These are phyloP conservation scores for Magnusiomyces ingens DNA, from an alignment of 1,139 yeast species.

Conservation along the genomic window DNA sequence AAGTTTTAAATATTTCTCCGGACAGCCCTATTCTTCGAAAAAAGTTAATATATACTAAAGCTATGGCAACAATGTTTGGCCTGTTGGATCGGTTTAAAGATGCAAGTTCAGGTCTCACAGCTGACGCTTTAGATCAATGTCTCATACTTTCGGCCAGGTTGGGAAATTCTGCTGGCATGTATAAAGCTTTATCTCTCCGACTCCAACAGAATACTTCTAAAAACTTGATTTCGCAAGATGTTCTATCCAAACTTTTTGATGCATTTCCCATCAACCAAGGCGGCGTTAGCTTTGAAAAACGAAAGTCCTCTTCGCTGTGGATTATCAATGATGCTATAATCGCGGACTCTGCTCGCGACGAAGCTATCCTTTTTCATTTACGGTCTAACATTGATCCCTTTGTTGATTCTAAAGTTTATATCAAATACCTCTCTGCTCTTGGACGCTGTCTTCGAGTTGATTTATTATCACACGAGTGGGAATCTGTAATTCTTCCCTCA, in stretches of 20 bases:
- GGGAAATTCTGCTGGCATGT: conserved; percentile 30
- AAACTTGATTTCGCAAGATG: conserved; percentile 13
- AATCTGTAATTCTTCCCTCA: conserved; percentile 5
- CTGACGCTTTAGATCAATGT: conserved; percentile 27
- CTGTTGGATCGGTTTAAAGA: conserved; percentile 25
- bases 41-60: conserved; percentile 14
- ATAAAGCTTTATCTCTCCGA: conserved; percentile 25
- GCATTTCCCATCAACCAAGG: conserved; percentile 24
- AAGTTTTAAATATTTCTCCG: conserved; percentile 2
- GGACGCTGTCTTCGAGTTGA: conserved; percentile 26
- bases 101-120: conserved; percentile 22
- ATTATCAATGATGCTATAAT: conserved; percentile 23
- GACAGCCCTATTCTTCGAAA: conserved; percentile 15
- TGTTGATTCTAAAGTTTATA: conserved; percentile 15
- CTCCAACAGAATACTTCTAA: conserved; percentile 15
- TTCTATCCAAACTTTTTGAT: conserved; percentile 24
- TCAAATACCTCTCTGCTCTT: conserved; percentile 27
- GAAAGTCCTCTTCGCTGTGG: conserved; percentile 20
- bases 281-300: conserved; percentile 20
- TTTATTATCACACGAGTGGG: conserved; percentile 24
- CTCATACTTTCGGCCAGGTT: conserved; percentile 25
- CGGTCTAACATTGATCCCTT: conserved; percentile 21
- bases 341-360: conserved; percentile 25
- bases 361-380: conserved; percentile 25
- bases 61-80: conserved; percentile 32